A percentile compares a stretch with the other conserved stretches of the same genome.
Evolutionary conservation across 306 rosid genomes (phyloP).

Genomic region (Ochetophila trinervis): DNA sequence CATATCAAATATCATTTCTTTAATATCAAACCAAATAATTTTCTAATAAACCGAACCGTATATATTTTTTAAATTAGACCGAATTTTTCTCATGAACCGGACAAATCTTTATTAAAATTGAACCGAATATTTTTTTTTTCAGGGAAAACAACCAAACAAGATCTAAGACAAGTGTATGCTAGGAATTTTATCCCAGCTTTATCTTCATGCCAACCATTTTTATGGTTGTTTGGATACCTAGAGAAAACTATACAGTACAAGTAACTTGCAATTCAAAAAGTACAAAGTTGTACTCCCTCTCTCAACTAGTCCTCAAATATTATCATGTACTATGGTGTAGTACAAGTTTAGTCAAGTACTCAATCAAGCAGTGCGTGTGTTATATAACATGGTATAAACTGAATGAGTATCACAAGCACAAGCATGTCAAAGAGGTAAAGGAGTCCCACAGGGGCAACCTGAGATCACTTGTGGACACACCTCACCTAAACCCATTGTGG

Average conservation of each 20-base stretch:
- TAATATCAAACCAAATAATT: no score
- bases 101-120: no score
- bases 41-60: no score
- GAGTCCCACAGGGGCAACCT: conserved; percentile 49
- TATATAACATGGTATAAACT: no score
- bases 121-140: no score
- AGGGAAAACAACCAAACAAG: no score
- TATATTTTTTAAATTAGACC: no score
- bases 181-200: no score
- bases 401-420: no score
- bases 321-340: conserved; percentile 11
- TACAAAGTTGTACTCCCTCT: conserved; percentile 21
- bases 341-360: conserved; percentile 11
- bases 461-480: conserved; percentile 47
- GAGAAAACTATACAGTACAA: background rate
- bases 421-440: conserved; percentile 29
- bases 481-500: background rate
- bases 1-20: no score
- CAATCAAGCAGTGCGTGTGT: background rate
- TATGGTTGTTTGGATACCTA: background rate
- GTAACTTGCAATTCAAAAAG: background rate
- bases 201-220: background rate
- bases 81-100: no score
- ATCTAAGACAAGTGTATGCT: no score
- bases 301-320: background rate